phyloP scores from a whole-genome alignment of 73 alveolate species.

The Breviolum minutum region DNA sequence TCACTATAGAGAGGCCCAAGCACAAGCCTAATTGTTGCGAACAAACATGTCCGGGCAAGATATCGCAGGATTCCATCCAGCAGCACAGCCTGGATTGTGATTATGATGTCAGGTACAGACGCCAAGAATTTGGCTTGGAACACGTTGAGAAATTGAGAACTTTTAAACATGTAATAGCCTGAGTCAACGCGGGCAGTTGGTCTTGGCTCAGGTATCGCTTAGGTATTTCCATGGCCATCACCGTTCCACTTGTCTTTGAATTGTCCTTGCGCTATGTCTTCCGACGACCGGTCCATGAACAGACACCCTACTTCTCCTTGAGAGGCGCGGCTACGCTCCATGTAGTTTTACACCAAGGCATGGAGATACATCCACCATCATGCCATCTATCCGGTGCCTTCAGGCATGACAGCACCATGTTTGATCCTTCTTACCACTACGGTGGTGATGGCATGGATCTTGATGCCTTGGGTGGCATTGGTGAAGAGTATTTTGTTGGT shows the following conservation, averaged over 20 bases:
- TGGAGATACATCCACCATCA: background rate
- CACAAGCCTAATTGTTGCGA: too few relatives aligned
- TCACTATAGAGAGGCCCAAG: too few relatives aligned
- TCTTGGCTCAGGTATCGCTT: constrained; percentile 23
- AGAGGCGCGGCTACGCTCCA: background rate
- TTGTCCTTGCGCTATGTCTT: constrained; percentile 10
- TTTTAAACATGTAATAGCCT: background rate
- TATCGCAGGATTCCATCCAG: too few relatives aligned
- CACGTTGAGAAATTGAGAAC: background rate
- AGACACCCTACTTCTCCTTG: constrained; percentile 5
- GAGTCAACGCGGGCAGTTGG: background rate
- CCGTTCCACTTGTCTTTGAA: constrained; percentile 44
- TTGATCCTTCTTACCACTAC: constrained; percentile 52
- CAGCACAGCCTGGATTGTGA: too few relatives aligned
- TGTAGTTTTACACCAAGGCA: background rate
- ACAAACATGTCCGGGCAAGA: too few relatives aligned
- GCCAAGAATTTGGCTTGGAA: background rate
- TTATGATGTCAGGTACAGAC: background rate
- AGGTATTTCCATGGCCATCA: constrained; percentile 14
- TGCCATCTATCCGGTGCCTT: background rate
- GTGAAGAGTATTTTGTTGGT: constrained; percentile 34
- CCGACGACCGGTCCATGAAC: constrained; percentile 75
- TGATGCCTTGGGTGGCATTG: constrained; percentile 83
- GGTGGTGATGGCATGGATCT: constrained; percentile 29
- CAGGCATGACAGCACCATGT: constrained; percentile 85